phyloP scores from a whole-genome alignment of 345 rosid species.

The Balakata baccata region DNA sequence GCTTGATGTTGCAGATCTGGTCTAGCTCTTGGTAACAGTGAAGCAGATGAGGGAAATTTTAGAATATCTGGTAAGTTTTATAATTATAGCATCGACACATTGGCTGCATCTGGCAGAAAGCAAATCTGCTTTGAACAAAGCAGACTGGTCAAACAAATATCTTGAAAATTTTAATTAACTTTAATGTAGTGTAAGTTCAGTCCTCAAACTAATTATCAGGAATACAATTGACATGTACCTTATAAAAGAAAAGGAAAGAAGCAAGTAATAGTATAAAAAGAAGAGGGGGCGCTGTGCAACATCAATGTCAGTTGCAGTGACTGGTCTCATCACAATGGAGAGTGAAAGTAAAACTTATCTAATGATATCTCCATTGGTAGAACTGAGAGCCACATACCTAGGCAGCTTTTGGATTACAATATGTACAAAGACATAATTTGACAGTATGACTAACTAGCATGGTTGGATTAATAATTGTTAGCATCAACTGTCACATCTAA shows the following conservation, averaged over 20 bases:
- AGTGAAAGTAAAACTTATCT: too few relatives aligned
- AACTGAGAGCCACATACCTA: neutral
- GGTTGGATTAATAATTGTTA: neutral
- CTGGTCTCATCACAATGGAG: too few relatives aligned
- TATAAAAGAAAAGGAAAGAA: too few relatives aligned
- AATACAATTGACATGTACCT: too few relatives aligned
- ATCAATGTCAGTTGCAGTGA: too few relatives aligned
- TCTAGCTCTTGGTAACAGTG: neutral
- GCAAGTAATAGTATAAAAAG: too few relatives aligned
- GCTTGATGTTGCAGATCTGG: neutral
- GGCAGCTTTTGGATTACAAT: neutral
- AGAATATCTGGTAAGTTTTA: neutral
- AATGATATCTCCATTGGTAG: too few relatives aligned
- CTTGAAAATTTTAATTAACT: neutral
- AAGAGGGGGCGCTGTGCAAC: too few relatives aligned
- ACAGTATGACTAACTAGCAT: neutral
- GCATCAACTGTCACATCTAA: constrained; percentile 34
- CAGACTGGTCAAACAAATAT: neutral
- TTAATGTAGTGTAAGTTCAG: neutral
- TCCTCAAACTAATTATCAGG: too few relatives aligned
- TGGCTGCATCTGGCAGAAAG: neutral
- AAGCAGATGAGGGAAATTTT: neutral
- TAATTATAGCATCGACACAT: too few relatives aligned
- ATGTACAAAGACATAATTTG: neutral
- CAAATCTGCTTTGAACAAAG: neutral